phyloP scores from a whole-genome alignment of 1,284 basidiomycete genomes.

The Irpex sp. region DNA sequence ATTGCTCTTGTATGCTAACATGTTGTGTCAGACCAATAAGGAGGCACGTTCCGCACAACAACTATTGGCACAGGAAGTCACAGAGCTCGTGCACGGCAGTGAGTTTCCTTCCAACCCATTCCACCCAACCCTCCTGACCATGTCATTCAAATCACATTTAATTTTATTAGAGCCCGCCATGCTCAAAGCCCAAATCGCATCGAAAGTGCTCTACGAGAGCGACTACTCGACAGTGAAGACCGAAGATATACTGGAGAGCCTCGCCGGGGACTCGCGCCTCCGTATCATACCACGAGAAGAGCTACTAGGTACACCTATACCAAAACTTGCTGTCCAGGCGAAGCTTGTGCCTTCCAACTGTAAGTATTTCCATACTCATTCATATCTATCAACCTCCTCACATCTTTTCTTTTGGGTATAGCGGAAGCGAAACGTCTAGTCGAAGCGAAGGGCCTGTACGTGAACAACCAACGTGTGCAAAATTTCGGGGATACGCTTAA shows the following conservation, averaged over 20 bases:
- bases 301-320: slow-evolving; percentile 44
- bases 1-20: background rate
- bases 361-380: slow-evolving; percentile 28
- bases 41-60: slow-evolving; percentile 71
- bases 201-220: slow-evolving; percentile 57
- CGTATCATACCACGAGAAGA: slow-evolving; percentile 40
- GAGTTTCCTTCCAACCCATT: slow-evolving; percentile 28
- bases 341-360: slow-evolving; percentile 53
- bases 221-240: slow-evolving; percentile 43
- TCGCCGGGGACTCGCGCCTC: slow-evolving; percentile 58
- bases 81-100: slow-evolving; percentile 84
- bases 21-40: slow-evolving; percentile 40
- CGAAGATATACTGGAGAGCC: slow-evolving; percentile 48
- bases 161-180: slow-evolving; percentile 34
- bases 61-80: slow-evolving; percentile 84
- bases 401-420: slow-evolving; percentile 13
- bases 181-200: slow-evolving; percentile 53
- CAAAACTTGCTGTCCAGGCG: slow-evolving; percentile 52
- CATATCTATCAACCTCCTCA: background rate
- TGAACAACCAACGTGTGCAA: slow-evolving; percentile 44
- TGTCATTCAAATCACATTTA: too few relatives aligned
- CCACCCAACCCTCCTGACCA: too few relatives aligned
- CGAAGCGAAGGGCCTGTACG: slow-evolving; percentile 42
- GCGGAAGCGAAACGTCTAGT: slow-evolving; percentile 59
- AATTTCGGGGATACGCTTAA: slow-evolving; percentile 43